These are phyloP conservation scores for Hypomyces rosellus DNA, from an alignment of 2,329 filamentous ascomycete genomes.

Conservation along the genomic window DNA sequence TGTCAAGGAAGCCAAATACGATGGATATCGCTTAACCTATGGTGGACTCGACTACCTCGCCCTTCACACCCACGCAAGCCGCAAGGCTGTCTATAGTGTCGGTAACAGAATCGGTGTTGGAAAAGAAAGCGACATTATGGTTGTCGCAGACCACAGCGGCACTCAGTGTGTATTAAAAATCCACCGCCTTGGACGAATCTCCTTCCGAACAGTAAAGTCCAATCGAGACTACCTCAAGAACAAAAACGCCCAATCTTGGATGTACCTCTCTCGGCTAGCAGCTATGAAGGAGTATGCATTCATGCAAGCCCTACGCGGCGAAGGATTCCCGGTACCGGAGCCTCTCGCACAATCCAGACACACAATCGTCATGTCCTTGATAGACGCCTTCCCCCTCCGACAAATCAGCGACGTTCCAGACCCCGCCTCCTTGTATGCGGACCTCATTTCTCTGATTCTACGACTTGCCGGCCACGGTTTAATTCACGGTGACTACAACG, in stretches of 20 bases:
- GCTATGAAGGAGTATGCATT: slow-evolving; percentile 93
- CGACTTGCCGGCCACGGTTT: slow-evolving; percentile 77
- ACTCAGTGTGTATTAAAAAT: slow-evolving; percentile 86
- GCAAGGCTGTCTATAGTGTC: slow-evolving; percentile 79
- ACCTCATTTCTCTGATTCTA: slow-evolving; percentile 81
- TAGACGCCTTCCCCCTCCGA: slow-evolving; percentile 86
- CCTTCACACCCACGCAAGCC: slow-evolving; percentile 78
- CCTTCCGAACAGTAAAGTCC: slow-evolving; percentile 90
- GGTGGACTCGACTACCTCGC: slow-evolving; percentile 97
- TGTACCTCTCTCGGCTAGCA: slow-evolving; percentile 92
- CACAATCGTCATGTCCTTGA: slow-evolving; percentile 90
- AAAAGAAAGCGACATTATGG: slow-evolving; percentile 95
- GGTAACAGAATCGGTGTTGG: slow-evolving; percentile 93
- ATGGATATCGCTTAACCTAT: slow-evolving; percentile 94
- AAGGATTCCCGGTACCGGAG: slow-evolving; percentile 84
- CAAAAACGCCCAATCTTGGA: slow-evolving; percentile 77
- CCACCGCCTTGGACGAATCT: slow-evolving; percentile 89
- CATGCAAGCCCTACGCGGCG: slow-evolving; percentile 77
- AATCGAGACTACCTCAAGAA: slow-evolving; percentile 94
- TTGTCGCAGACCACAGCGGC: slow-evolving; percentile 76
- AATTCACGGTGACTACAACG: slow-evolving; percentile 98
- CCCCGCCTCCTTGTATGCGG: slow-evolving; percentile 80
- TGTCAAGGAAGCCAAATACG: slow-evolving; percentile 93
- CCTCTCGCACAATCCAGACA: slow-evolving; percentile 87
- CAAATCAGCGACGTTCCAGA: slow-evolving; percentile 81